phyloP scores from a whole-genome alignment of 2,329 filamentous ascomycete genomes.

The Apiospora aurea region DNA sequence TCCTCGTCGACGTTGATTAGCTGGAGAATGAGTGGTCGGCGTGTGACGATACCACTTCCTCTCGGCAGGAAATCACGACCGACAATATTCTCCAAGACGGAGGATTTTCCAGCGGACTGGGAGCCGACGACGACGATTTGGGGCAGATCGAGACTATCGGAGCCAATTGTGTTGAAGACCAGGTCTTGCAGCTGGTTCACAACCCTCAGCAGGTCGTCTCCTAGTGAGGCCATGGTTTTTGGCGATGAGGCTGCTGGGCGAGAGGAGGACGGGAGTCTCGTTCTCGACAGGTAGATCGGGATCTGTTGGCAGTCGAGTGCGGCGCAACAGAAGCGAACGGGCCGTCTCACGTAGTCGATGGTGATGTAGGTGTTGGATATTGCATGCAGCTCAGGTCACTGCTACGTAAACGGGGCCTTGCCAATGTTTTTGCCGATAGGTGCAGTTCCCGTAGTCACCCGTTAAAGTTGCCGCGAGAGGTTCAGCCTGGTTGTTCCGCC shows the following conservation, averaged over 20 bases:
- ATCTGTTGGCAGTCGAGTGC: conserved; percentile 17
- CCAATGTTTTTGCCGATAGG: conserved; percentile 19
- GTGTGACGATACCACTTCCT: conserved; percentile 95
- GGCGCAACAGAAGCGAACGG: conserved; percentile 7
- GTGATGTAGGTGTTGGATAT: background rate
- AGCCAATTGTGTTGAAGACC: conserved; percentile 99
- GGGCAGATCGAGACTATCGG: conserved; percentile 94
- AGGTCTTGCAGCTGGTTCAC: conserved; percentile 99
- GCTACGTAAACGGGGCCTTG: conserved; percentile 7
- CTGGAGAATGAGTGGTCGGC: conserved; percentile 92
- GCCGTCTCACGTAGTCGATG: conserved; percentile 18
- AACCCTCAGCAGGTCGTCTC: conserved; percentile 91
- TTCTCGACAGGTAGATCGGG: background rate
- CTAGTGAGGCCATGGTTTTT: conserved; percentile 64
- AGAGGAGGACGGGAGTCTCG: conserved; percentile 4
- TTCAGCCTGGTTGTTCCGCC: conserved; percentile 14
- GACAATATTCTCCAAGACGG: conserved; percentile 98
- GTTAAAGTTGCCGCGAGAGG: conserved; percentile 16
- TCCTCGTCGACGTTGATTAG: conserved; percentile 95
- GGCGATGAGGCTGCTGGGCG: conserved; percentile 6
- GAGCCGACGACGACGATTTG: conserved; percentile 99
- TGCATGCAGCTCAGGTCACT: conserved; percentile 21
- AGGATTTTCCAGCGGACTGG: conserved; percentile 97
- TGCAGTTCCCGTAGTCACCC: conserved; percentile 21
- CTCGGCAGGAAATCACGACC: conserved; percentile 96